phyloP scores from a whole-genome alignment of 2,329 filamentous ascomycete species.

The Zymoseptoria pseudotritici region DNA sequence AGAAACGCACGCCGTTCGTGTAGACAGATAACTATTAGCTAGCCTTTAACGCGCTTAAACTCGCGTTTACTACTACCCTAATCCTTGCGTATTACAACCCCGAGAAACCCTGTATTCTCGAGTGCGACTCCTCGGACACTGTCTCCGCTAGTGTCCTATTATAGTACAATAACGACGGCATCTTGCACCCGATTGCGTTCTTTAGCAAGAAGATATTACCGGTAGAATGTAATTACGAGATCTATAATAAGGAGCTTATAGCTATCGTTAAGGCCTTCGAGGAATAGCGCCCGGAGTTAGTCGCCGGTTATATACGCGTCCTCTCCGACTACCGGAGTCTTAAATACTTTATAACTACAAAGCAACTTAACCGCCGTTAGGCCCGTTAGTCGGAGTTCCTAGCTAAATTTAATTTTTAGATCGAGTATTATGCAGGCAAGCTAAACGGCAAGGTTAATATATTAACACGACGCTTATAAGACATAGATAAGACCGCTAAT shows the following conservation, averaged over 20 bases:
- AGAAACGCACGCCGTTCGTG: neutral
- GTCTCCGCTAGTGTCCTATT: neutral
- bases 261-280: conserved; percentile 28
- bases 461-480: neutral
- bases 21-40: neutral
- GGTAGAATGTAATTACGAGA: conserved; percentile 28
- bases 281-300: conserved; percentile 18
- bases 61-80: neutral
- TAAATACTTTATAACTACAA: conserved; percentile 24
- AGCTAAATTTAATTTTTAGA: conserved; percentile 20
- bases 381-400: conserved; percentile 20
- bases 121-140: neutral
- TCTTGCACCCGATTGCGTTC: conserved; percentile 16
- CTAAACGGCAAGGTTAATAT: neutral
- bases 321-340: conserved; percentile 27
- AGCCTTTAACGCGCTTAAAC: neutral
- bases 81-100: conserved; percentile 1
- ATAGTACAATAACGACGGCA: neutral
- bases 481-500: neutral
- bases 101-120: neutral
- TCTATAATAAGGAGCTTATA: conserved; percentile 32
- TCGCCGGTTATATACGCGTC: conserved; percentile 16
- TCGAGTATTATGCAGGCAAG: conserved; percentile 12
- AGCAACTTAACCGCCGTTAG: conserved; percentile 24
- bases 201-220: conserved; percentile 18